Evolutionary conservation across 345 rosid species (phyloP), one percentile per base, ranked within the genome.

Genomic region (Salix brachista): DNA sequence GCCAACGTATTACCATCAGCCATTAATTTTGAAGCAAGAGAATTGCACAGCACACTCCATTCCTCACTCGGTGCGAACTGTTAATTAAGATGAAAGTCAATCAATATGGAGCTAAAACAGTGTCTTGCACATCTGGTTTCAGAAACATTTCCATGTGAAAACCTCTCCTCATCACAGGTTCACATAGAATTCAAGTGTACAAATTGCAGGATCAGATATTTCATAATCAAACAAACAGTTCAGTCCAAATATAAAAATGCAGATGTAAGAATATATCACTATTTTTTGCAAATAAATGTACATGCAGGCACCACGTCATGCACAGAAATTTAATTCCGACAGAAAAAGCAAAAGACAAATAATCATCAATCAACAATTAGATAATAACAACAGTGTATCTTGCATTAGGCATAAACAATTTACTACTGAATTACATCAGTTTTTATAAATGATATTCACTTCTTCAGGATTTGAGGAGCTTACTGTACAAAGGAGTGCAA

Each of bases 41-140:
- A 84, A 77, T 94, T 90, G 48, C 99, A 94, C 41, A 94, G 94
- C 76, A 72, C 52, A 76, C 85, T 81, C 99, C 99, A 94, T 71
- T 94, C 97, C 76, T 92, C 98, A 82, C 88, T 87, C 82, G 89
- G 94, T 32, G 98, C 96, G 78, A 96, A 92, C 99, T 96, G 95
- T 79, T 65, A 72, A 81, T 78, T 26, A 81, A 65, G 13, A 79
- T 25, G 76, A 77, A 66, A 78, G 64, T 58, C 66, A 10, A 50
- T 70, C 66, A 78, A 56, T 32, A 58, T 3, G 23, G 8, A 79
- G 56, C 19, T 56, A 18, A 70, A 14, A 1, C 64, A 58, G 16
- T n/a, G 28, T n/a, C 28, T n/a, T 58, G 28, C 62, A 58, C 14
- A 10, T n/a, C 62, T 58, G 62, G 4, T 58, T 58, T 58, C 4